A percentile compares a stretch with the other conserved stretches of the same genome.
phyloP scores from a whole-genome alignment of 2,329 filamentous ascomycete genomes.

The Tolypocladium pustulatum region DNA sequence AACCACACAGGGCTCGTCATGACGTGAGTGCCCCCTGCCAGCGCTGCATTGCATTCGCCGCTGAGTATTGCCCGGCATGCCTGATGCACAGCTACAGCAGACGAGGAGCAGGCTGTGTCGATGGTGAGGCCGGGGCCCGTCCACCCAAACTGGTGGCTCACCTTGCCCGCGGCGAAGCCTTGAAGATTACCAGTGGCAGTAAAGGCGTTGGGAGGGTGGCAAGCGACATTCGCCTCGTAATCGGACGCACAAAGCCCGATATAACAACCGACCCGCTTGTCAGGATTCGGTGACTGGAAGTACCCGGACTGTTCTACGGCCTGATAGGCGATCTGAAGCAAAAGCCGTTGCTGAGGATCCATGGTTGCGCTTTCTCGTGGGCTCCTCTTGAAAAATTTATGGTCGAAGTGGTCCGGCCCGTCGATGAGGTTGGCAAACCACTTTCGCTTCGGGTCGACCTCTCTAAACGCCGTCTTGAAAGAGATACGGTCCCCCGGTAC shows the following conservation, averaged over 20 bases:
- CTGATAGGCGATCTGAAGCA: constrained; percentile 30
- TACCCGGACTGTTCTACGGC: constrained; percentile 20
- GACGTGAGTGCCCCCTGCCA: constrained; percentile 30
- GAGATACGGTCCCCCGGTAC: neutral
- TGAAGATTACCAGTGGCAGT: constrained; percentile 22
- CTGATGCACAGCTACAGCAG: constrained; percentile 21
- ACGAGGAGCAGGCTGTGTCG: constrained; percentile 29
- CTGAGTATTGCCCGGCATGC: constrained; percentile 18
- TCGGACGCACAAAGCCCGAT: constrained; percentile 23
- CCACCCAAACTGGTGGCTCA: constrained; percentile 28
- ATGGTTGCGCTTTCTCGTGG: constrained; percentile 23
- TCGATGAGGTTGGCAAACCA: constrained; percentile 14
- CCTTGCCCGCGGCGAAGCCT: constrained; percentile 20
- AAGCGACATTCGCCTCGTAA: constrained; percentile 29
- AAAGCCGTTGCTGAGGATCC: constrained; percentile 28
- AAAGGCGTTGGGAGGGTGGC: constrained; percentile 24
- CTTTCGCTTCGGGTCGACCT: neutral
- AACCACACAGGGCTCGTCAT: constrained; percentile 17
- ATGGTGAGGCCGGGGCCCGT: constrained; percentile 22
- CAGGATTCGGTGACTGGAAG: neutral
- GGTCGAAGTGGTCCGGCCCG: constrained; percentile 20
- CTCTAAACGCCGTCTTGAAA: neutral
- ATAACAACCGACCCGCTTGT: constrained; percentile 19
- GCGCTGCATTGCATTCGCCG: constrained; percentile 20
- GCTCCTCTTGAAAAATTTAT: constrained; percentile 29